Evolutionary conservation across 169 alveolate species (phyloP).

Genomic region (Plasmodium inui): DNA sequence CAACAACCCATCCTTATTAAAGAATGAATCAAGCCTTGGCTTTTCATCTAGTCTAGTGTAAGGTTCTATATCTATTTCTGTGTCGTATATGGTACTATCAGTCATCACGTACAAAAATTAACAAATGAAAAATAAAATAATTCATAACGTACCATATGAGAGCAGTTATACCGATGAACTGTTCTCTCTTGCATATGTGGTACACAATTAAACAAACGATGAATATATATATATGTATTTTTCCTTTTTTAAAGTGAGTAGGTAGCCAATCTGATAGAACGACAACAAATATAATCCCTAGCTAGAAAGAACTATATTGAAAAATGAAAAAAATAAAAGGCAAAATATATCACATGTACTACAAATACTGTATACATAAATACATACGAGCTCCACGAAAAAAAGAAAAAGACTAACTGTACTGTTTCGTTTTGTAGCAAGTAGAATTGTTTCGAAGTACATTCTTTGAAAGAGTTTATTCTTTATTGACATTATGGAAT

Average conservation of each 20-base stretch:
- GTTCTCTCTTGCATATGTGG: not conserved
- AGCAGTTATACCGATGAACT: not conserved
- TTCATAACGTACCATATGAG: not conserved
- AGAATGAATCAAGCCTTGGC: not conserved
- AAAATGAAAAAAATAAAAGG: not conserved
- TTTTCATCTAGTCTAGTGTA: not conserved
- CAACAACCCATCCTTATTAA: not conserved
- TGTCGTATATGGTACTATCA: not conserved
- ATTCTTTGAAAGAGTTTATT: not conserved
- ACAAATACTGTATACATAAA: not conserved
- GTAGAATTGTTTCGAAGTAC: not conserved
- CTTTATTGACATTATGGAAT: not conserved
- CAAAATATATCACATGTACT: not conserved
- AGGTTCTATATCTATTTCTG: not conserved
- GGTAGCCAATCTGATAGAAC: not conserved
- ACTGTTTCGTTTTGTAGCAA: not conserved
- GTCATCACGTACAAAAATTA: not conserved
- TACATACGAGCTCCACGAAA: not conserved
- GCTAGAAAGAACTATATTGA: not conserved
- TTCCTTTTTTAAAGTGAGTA: not conserved
- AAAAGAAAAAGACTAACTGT: not conserved
- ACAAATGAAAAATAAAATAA: too few species aligned
- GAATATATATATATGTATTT: not conserved
- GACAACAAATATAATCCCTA: not conserved
- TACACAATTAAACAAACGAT: not conserved